phyloP scores from a whole-genome alignment of 1,284 basidiomycete species.

The Laetiporus sulphureus region DNA sequence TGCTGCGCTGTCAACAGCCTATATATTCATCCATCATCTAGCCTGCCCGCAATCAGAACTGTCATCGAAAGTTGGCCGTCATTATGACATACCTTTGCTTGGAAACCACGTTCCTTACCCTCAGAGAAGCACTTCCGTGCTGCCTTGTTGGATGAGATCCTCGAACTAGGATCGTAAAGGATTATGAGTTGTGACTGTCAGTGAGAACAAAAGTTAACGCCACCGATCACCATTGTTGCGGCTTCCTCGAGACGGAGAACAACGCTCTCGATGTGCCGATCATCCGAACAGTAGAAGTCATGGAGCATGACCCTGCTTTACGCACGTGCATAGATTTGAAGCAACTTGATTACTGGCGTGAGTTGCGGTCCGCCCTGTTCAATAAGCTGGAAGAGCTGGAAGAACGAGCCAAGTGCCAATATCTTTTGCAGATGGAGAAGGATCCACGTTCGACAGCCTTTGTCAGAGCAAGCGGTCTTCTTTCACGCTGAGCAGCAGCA shows the following conservation, averaged over 20 bases:
- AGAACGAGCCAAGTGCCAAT: conserved; percentile 87
- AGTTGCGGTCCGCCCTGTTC: conserved; percentile 81
- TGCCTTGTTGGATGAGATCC: conserved; percentile 66
- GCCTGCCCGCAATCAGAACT: no score
- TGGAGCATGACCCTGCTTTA: conserved; percentile 88
- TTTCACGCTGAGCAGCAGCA: conserved; percentile 89
- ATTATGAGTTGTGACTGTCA: conserved; percentile 1
- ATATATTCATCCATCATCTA: conserved; percentile 88
- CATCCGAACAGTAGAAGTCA: conserved; percentile 98
- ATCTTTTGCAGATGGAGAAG: conserved; percentile 80
- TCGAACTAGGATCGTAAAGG: conserved; percentile 61
- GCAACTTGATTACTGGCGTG: conserved; percentile 64
- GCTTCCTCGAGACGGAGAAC: conserved; percentile 84
- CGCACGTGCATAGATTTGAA: conserved; percentile 86
- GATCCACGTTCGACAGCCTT: conserved; percentile 95
- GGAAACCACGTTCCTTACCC: conserved; percentile 86
- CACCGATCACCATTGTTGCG: conserved; percentile 46
- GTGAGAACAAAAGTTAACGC: conserved; percentile 1
- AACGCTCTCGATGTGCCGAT: conserved; percentile 89
- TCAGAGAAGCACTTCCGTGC: conserved; percentile 93
- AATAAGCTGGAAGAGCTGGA: conserved; percentile 87
- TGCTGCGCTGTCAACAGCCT: conserved; percentile 78
- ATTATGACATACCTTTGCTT: conserved; percentile 71
- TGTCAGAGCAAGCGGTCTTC: conserved; percentile 84
- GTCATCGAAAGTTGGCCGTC: no score